Evolutionary conservation across 768 basidiomycete species (phyloP).

Genomic region (Tylopilus felleus): DNA sequence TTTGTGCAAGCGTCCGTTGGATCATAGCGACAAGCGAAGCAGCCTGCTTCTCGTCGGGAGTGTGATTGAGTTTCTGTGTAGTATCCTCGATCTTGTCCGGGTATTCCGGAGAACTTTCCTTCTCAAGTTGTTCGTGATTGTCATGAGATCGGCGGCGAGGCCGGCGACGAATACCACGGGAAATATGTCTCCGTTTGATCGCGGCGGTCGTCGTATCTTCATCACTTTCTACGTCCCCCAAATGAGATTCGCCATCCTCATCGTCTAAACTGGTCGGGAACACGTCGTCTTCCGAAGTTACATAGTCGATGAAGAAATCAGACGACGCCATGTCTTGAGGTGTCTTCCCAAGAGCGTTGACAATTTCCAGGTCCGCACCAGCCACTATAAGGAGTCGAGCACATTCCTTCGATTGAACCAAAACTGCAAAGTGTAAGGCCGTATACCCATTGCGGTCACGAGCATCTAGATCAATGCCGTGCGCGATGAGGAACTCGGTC

Average conservation of each 20-base stretch:
- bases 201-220: slow-evolving; percentile 40
- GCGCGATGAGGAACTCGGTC: slow-evolving; percentile 65
- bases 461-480: slow-evolving; percentile 73
- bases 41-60: slow-evolving; percentile 36
- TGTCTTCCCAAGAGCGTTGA: slow-evolving; percentile 67
- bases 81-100: slow-evolving; percentile 14
- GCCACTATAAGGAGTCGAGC: slow-evolving; percentile 65
- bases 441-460: slow-evolving; percentile 91
- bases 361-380: slow-evolving; percentile 77
- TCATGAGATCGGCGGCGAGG: slow-evolving; percentile 14
- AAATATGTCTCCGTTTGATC: slow-evolving; percentile 30
- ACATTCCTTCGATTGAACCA: slow-evolving; percentile 62
- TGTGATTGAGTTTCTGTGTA: slow-evolving; percentile 13
- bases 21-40: slow-evolving; percentile 66
- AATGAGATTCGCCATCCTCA: slow-evolving; percentile 59
- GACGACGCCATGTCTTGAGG: slow-evolving; percentile 55
- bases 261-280: slow-evolving; percentile 23
- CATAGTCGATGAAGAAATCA: slow-evolving; percentile 38
- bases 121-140: slow-evolving; percentile 11
- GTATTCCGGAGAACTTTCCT: slow-evolving; percentile 2
- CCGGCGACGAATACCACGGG: slow-evolving; percentile 35
- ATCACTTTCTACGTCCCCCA: slow-evolving; percentile 71
- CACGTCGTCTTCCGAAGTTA: slow-evolving; percentile 23
- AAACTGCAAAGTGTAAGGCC: slow-evolving; percentile 80
- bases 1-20: slow-evolving; percentile 64